Base-by-base conservation (phyloP, 2,329 filamentous ascomycete species). In the Alternaria alternata region DNA sequence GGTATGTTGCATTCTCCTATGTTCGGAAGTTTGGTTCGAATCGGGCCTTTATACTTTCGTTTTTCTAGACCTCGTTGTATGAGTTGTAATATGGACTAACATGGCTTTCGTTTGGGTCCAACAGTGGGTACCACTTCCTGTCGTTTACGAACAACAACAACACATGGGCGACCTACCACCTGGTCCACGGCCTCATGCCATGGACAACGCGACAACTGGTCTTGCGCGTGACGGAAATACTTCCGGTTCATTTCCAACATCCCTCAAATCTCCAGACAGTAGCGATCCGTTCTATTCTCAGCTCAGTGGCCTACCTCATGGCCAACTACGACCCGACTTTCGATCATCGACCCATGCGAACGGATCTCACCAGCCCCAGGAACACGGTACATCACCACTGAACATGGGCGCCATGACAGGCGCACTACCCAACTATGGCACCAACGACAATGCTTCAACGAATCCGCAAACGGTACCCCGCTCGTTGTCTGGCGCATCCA, bases 51-150 rank as follows among this genome's bases (percentile, higher is more conserved):
- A 63, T 61, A 67, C 67, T 59, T 61, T 67, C 63, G 62, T 63
- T 69, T 66, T 65, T 65, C 59, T 61, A 55, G 56, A 28, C 28
- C 59, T 65, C 61, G 49, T 62, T 69, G 64, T 53, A 34, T 49
- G 52, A 59, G 51, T 41, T 64, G 46, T 69, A 75, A 68, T 61
- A 79, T 79, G 74, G 72, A 67, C 78, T 80, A 71, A 80, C 69
- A 80, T 80, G 77, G 67, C 77, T 63, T 78, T 77, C 64, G 65
- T 79, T 68, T 80, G 77, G 78, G 67, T 80, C 61, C 78, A 80
- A 62, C 78, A 80, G 76, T 80, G 79, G 79, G 66, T 80, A 59
- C 73, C 78, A 59, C 70, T 80, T 71, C 78, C 78, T 48, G 59
- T 80, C 62, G 63, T 79, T 65, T 70, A 74, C 63, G 75, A 79